Percentiles rank a stretch among this genome's conserved stretches.
phyloP scores from a whole-genome alignment of 2,329 filamentous ascomycete genomes.

The Gaeumannomyces sp. region DNA sequence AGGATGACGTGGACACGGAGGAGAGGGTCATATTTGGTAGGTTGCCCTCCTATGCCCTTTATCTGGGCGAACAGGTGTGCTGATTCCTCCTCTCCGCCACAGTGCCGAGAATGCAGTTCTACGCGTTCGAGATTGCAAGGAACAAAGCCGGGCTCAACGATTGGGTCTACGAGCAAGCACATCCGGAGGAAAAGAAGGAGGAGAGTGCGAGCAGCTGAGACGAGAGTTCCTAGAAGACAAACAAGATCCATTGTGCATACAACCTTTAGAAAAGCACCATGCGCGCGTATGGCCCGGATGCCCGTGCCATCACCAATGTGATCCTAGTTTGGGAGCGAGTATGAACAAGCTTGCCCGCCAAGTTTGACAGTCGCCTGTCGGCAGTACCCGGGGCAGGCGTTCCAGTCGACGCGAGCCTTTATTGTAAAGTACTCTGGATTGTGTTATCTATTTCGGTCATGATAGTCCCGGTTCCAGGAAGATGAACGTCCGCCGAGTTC shows the following conservation, averaged over 20 bases:
- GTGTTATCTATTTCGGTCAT: too few relatives aligned
- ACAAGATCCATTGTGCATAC: neutral
- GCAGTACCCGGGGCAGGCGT: too few relatives aligned
- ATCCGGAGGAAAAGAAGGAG: conserved; percentile 44
- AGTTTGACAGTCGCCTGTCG: too few relatives aligned
- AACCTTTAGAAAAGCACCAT: neutral
- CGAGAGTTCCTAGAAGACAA: neutral
- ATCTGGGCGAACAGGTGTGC: neutral
- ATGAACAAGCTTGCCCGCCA: too few relatives aligned
- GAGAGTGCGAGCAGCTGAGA: conserved; percentile 1
- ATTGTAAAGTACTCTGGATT: too few relatives aligned
- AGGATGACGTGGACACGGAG: conserved; percentile 78
- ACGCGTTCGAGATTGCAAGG: conserved; percentile 48
- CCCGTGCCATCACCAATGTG: neutral
- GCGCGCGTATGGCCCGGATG: neutral
- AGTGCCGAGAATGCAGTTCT: conserved; percentile 52
- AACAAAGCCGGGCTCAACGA: conserved; percentile 90
- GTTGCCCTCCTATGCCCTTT: conserved; percentile 18
- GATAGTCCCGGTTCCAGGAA: too few relatives aligned
- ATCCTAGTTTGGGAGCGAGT: too few relatives aligned
- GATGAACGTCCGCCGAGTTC: too few relatives aligned
- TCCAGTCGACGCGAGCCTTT: too few relatives aligned
- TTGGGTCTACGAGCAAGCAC: conserved; percentile 87
- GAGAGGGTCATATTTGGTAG: conserved; percentile 80
- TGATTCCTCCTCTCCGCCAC: conserved; percentile 10